Conservation (phyloP, 1,139 yeast species). For the Saccharomyces uvarum region DNA sequence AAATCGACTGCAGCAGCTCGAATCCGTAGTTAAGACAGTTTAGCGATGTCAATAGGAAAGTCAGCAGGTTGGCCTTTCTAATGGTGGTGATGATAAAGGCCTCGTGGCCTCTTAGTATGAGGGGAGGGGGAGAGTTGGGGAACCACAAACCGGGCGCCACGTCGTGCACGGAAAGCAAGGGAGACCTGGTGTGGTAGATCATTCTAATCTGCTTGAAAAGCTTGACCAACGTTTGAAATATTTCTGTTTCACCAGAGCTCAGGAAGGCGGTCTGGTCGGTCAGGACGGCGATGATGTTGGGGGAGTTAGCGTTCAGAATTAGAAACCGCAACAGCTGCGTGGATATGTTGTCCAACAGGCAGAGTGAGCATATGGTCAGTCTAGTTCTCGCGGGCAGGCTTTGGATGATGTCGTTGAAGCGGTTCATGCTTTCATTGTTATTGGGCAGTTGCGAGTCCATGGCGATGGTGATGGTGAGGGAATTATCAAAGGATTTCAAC, state of each 20-base stretch:
- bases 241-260: conserved; percentile 49
- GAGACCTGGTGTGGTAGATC: conserved; percentile 57
- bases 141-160: conserved; percentile 62
- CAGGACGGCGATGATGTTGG: conserved; percentile 20
- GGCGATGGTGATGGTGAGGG: background rate
- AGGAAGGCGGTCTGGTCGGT: conserved; percentile 16
- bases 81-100: conserved; percentile 56
- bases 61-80: conserved; percentile 78
- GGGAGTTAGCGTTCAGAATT: conserved; percentile 23
- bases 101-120: conserved; percentile 50
- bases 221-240: conserved; percentile 63
- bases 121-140: conserved; percentile 52
- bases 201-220: conserved; percentile 67
- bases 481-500: background rate
- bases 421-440: conserved; percentile 14
- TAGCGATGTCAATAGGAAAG: conserved; percentile 75
- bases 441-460: background rate
- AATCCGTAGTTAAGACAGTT: conserved; percentile 85
- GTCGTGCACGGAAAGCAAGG: conserved; percentile 45
- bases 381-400: conserved; percentile 24
- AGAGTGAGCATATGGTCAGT: conserved; percentile 20
- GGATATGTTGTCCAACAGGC: conserved; percentile 27
- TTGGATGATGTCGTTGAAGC: conserved; percentile 20
- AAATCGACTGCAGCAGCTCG: conserved; percentile 73
- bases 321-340: conserved; percentile 27